Evolutionary conservation across 768 basidiomycete genomes (phyloP), one percentile per base, ranked within the genome.

Genomic region (Phallus indusiatus): DNA sequence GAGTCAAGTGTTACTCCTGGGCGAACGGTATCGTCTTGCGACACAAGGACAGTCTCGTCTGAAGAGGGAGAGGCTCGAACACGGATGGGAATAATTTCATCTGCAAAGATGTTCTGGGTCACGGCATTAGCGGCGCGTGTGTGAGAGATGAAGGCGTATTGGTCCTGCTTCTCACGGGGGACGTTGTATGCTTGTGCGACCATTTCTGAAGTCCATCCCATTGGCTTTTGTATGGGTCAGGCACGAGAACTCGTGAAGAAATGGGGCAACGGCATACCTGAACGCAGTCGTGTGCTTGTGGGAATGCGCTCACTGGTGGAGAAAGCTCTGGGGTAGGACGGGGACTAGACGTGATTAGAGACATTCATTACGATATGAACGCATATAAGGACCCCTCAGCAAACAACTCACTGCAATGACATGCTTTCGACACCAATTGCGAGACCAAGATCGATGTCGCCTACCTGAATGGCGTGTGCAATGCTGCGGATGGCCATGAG

Each of bases 131-230:
- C 78, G 20, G 93, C 92, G 66, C 92, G 84, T 37, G 79, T 83
- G 70, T 94, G 94, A 8, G 91, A 94, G 55, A 89, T 82, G 55
- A 90, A 78, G 0, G 94, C 94, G 68, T 90, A 94, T 57, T 90
- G 79, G 69, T 98, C 95, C 71, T 97, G 94, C 64, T 79, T 85
- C 67, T 83, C 74, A 36, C 94, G 85, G 4, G 90, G 76, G 60
- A 94, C 71, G n/a, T 83, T 78, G 73, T 84, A 94, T 8, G 80
- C 74, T 65, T 85, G 71, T n/a, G 91, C 89, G 20, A 93, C 89
- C 83, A 89, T 85, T 70, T 94, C 91, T 5, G 89, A 89, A 1
- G 91, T 94, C 91, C 91, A 99, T 53, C 93, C 93, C 93, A 94
- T 94, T 11, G 90, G 86, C 87, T 91, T 61, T 55, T 14, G 63